Conservation (phyloP, 192 early-diverging fungal species). For the Coemansia sp. region DNA sequence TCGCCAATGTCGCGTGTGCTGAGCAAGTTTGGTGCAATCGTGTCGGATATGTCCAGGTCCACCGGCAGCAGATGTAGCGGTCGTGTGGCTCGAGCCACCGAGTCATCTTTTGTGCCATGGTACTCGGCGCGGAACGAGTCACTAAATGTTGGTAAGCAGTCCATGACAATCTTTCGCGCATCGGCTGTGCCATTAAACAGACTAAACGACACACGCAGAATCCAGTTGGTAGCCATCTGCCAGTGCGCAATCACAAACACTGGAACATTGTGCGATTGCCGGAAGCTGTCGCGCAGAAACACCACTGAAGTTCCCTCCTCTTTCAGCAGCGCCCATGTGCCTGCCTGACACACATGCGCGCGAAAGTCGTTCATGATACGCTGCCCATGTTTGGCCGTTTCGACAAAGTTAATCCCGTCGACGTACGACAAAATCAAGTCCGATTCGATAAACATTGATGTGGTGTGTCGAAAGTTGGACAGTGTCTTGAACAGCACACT, state of each 20-base stretch:
- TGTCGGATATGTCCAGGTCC: slow-evolving; percentile 25
- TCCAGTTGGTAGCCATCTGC: slow-evolving; percentile 50
- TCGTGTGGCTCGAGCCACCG: slow-evolving; percentile 38
- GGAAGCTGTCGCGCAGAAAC: slow-evolving; percentile 39
- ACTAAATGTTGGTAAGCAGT: slow-evolving; percentile 40
- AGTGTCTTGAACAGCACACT: slow-evolving; percentile 19
- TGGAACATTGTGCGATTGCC: slow-evolving; percentile 30
- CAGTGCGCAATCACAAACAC: slow-evolving; percentile 42
- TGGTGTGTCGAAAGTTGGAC: slow-evolving; percentile 33
- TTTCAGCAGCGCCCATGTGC: slow-evolving; percentile 46
- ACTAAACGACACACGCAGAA: slow-evolving; percentile 39
- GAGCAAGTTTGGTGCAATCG: slow-evolving; percentile 23
- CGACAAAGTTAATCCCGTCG: slow-evolving; percentile 44
- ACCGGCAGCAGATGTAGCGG: slow-evolving; percentile 50
- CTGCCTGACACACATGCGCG: slow-evolving; percentile 37
- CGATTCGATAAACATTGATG: slow-evolving; percentile 48
- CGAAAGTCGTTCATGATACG: slow-evolving; percentile 45
- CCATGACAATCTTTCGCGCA: slow-evolving; percentile 41
- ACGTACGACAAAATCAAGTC: slow-evolving; percentile 37
- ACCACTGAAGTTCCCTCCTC: slow-evolving; percentile 34
- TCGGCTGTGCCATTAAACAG: slow-evolving; percentile 45
- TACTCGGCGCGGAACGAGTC: slow-evolving; percentile 33
- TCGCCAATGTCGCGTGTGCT: slow-evolving; percentile 49
- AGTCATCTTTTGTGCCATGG: slow-evolving; percentile 21
- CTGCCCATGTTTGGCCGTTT: slow-evolving; percentile 32